phyloP scores from a whole-genome alignment of 208 protist genomes.

The Wallacemonas sp. region DNA sequence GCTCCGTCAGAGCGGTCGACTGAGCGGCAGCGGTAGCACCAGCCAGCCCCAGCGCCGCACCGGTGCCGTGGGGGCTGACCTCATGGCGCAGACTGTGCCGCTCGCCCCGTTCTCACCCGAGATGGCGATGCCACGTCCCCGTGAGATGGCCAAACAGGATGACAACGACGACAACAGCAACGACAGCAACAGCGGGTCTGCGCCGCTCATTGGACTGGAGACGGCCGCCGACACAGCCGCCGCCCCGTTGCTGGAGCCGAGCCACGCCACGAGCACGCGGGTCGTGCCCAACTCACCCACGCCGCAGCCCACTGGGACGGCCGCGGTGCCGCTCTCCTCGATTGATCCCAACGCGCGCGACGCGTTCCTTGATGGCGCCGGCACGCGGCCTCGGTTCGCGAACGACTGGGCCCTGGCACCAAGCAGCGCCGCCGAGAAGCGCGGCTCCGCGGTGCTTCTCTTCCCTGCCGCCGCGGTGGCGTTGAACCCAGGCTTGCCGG shows the following conservation, averaged over 20 bases:
- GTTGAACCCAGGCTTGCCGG: background rate
- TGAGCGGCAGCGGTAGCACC: background rate
- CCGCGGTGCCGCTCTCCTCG: background rate
- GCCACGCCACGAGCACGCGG: background rate
- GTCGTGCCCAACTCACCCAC: slow-evolving; percentile 8
- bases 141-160: too few relatives aligned
- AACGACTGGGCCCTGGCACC: slow-evolving; percentile 23
- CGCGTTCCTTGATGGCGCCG: slow-evolving; percentile 8
- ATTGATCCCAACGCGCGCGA: background rate
- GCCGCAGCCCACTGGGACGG: background rate
- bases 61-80: background rate
- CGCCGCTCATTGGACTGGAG: background rate
- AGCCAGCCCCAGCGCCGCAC: background rate
- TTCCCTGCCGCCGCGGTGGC: background rate
- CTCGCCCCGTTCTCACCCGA: slow-evolving; percentile 15
- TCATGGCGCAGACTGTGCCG: slow-evolving; percentile 5
- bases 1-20: background rate
- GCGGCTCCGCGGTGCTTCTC: background rate
- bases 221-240: background rate
- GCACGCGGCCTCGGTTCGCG: slow-evolving; percentile 16
- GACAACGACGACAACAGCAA: too few relatives aligned
- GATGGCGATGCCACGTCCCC: background rate
- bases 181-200: too few relatives aligned
- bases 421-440: background rate
- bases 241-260: background rate